Base-by-base conservation (phyloP, 106 monocot genomes). In the Dactylorhiza incarnata region DNA sequence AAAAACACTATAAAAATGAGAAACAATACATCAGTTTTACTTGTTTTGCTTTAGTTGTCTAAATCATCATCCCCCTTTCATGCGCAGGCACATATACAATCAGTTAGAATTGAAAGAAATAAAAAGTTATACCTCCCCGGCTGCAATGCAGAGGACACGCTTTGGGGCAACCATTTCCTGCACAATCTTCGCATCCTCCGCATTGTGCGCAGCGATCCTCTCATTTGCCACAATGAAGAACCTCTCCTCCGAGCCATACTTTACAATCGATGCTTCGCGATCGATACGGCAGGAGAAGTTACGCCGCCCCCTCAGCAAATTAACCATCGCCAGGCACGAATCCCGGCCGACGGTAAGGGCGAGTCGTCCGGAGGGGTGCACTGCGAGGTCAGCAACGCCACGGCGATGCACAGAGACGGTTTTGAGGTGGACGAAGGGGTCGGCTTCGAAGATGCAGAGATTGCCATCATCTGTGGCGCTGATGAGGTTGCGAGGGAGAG, bases 91-190 rank as follows among this genome's bases (percentile, higher is more conserved):
- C n/a, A n/a, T n/a, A n/a, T n/a, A n/a, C n/a, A n/a, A n/a, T n/a
- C n/a, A n/a, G n/a, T n/a, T n/a, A n/a, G n/a, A n/a, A n/a, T n/a
- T n/a, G n/a, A n/a, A n/a, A n/a, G n/a, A n/a, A n/a, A n/a, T n/a
- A n/a, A n/a, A n/a, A n/a, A n/a, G n/a, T n/a, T n/a, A n/a, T 85
- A 97, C 97, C 97, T 89, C 81, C 7, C 72, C 84, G 45, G 87
- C 77, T 0, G 91, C 93, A 49, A 89, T 25, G 49, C 86, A 91
- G 20, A 93, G 87, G 22, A 97, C 79, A 72, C 53, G 90, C 78
- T 83, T 91, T 25, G 59, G 49, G 4, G 56, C 83, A 23, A 78
- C 80, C 68, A 91, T 43, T 85, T 91, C 87, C 46, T 77, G 67
- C 2, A 94, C 22, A 17, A 91, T 20, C 75, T 72, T 91, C 7